Evolutionary conservation across 495 filamentous ascomycete species (phyloP).

Genomic region (Hypoxylon fragiforme): DNA sequence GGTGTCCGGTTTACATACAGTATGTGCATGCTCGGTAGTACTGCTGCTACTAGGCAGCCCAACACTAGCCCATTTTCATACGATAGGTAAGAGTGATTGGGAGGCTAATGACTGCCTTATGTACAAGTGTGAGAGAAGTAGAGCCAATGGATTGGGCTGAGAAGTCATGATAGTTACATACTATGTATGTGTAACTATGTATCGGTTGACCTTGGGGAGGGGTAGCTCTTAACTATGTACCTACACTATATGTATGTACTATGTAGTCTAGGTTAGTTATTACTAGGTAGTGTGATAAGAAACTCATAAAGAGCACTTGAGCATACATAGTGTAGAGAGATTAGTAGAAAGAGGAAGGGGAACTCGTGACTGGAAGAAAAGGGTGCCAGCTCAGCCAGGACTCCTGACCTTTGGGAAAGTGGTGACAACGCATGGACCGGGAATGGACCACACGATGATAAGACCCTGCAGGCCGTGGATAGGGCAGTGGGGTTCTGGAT

Average conservation of each 20-base stretch:
- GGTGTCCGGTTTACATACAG: no score
- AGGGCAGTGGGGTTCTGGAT: conserved; percentile 25
- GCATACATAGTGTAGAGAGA: no score
- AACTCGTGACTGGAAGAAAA: conserved; percentile 35
- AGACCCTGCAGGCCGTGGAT: conserved; percentile 17
- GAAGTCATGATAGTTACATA: conserved; percentile 13
- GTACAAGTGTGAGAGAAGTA: conserved; percentile 8
- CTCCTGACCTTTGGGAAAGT: conserved; percentile 10
- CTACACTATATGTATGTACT: no score
- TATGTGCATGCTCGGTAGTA: no score
- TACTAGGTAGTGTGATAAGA: no score
- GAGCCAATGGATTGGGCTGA: conserved; percentile 11
- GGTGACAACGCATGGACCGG: conserved; percentile 27
- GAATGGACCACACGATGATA: conserved; percentile 31
- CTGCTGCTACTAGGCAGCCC: no score
- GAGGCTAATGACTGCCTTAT: conserved; percentile 1
- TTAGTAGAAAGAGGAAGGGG: conserved; percentile 16
- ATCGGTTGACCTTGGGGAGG: no score
- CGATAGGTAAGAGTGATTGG: neutral
- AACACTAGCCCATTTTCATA: no score
- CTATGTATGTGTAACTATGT: conserved; percentile 11
- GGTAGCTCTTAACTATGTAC: no score
- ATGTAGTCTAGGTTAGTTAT: no score
- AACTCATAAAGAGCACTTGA: no score
- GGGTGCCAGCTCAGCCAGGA: conserved; percentile 33